These are phyloP conservation scores for Oryza glumipatula DNA, from an alignment of 176 grass and related monocot species.

Conservation along the genomic window DNA sequence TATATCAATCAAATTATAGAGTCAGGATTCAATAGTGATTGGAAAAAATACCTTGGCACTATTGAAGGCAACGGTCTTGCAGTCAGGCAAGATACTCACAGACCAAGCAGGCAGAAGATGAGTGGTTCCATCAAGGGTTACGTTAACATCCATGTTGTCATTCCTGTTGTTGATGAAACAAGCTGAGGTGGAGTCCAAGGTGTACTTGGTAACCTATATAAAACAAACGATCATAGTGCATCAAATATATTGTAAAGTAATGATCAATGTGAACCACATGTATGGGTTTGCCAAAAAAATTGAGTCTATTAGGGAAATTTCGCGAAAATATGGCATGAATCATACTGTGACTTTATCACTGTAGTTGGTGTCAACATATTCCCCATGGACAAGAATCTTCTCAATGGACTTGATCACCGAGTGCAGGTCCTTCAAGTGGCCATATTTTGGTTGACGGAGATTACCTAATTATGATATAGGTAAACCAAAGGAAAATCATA, in stretches of 20 bases:
- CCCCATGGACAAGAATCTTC: constrained; percentile 56
- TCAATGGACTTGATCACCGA: constrained; percentile 60
- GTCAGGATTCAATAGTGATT: background rate
- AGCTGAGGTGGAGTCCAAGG: constrained; percentile 33
- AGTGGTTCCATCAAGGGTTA: constrained; percentile 43
- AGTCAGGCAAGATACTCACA: constrained; percentile 76
- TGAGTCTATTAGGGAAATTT: too few relatives aligned
- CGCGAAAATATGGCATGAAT: background rate
- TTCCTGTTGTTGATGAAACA: constrained; percentile 73
- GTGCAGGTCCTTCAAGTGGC: constrained; percentile 33
- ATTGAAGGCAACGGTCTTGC: constrained; percentile 66
- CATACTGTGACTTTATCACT: constrained; percentile 42
- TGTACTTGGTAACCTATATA: constrained; percentile 70
- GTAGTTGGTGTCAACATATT: constrained; percentile 35
- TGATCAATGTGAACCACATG: background rate
- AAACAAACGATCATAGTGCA: background rate
- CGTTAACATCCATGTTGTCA: constrained; percentile 46
- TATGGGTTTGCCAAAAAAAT: too few relatives aligned
- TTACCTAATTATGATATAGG: background rate
- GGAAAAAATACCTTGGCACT: constrained; percentile 63
- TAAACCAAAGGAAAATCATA: background rate
- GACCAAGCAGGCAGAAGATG: constrained; percentile 80
- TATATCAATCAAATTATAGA: too few relatives aligned
- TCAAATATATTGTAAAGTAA: too few relatives aligned
- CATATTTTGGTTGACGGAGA: background rate